Percentiles rank a stretch among this genome's conserved stretches.
phyloP scores from a whole-genome alignment of 805 yeast genomes.

The Metschnikowia kunwiensis region DNA sequence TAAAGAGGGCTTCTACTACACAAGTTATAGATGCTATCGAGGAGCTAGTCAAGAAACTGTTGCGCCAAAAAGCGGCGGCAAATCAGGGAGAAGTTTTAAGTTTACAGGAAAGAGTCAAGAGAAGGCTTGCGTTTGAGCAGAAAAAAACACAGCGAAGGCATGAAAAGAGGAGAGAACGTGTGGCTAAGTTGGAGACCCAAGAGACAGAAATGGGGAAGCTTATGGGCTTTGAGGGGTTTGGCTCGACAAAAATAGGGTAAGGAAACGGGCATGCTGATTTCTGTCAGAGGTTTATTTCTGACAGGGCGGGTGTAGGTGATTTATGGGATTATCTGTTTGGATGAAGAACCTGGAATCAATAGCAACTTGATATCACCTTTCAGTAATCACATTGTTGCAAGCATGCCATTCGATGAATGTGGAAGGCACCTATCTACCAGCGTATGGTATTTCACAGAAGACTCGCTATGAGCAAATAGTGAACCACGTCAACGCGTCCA shows the following conservation, averaged over 20 bases:
- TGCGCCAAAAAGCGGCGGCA: conserved; percentile 11
- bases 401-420: too few species aligned
- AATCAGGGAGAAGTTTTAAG: conserved; percentile 20
- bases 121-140: conserved; percentile 38
- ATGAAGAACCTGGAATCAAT: too few species aligned
- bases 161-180: conserved; percentile 20
- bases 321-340: too few species aligned
- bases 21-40: conserved; percentile 34
- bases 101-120: conserved; percentile 40
- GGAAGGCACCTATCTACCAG: too few species aligned
- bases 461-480: too few species aligned
- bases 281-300: too few species aligned
- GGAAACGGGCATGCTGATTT: too few species aligned
- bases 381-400: too few species aligned
- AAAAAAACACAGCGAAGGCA: conserved; percentile 28
- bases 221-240: conserved; percentile 65
- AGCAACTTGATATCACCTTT: too few species aligned
- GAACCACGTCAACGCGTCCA: too few species aligned
- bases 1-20: conserved; percentile 32
- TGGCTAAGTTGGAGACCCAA: conserved; percentile 6
- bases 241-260: conserved; percentile 35
- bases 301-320: too few species aligned
- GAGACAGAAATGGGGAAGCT: conserved; percentile 25
- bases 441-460: too few species aligned
- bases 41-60: conserved; percentile 26